A percentile compares a stretch with the other conserved stretches of the same genome.
phyloP scores from a whole-genome alignment of 768 basidiomycete genomes.

The Trametes cubensis region DNA sequence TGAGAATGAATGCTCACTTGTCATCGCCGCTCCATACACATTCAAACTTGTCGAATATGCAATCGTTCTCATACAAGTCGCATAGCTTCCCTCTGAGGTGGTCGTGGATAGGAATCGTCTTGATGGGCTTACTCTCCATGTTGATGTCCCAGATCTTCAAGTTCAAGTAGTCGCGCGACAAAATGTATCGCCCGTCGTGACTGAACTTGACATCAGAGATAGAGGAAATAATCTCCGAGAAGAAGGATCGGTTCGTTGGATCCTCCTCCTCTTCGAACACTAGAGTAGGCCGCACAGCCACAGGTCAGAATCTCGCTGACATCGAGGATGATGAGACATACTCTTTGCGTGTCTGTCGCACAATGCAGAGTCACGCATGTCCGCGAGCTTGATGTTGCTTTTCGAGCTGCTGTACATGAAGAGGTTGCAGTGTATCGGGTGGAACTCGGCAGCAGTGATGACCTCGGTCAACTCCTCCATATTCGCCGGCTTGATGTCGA shows the following conservation, averaged over 20 bases:
- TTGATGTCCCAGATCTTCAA: slow-evolving; percentile 99
- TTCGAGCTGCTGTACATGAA: slow-evolving; percentile 99
- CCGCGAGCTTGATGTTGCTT: slow-evolving; percentile 98
- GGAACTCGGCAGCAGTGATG: slow-evolving; percentile 99
- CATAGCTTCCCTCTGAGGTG: slow-evolving; percentile 97
- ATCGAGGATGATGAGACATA: slow-evolving; percentile 44
- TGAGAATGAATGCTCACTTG: slow-evolving; percentile 60
- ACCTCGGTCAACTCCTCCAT: slow-evolving; percentile 99
- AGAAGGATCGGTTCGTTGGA: slow-evolving; percentile 95
- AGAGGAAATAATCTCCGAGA: slow-evolving; percentile 99
- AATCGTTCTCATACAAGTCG: slow-evolving; percentile 99
- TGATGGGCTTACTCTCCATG: slow-evolving; percentile 95
- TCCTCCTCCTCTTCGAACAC: slow-evolving; percentile 99
- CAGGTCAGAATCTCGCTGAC: slow-evolving; percentile 6
- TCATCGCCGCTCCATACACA: slow-evolving; percentile 98
- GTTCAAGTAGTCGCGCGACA: slow-evolving; percentile 95
- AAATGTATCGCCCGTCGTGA: slow-evolving; percentile 93
- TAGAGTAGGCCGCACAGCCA: slow-evolving; percentile 38
- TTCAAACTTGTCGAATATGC: slow-evolving; percentile 99
- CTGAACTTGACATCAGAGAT: slow-evolving; percentile 99
- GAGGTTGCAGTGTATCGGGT: slow-evolving; percentile 94
- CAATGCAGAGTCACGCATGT: slow-evolving; percentile 97
- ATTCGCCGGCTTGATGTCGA: slow-evolving; percentile 99
- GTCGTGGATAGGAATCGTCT: slow-evolving; percentile 98
- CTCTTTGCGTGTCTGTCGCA: slow-evolving; percentile 97